Conservation (phyloP, 148 eudicot species). For the Vaccinium vitisidaea region DNA sequence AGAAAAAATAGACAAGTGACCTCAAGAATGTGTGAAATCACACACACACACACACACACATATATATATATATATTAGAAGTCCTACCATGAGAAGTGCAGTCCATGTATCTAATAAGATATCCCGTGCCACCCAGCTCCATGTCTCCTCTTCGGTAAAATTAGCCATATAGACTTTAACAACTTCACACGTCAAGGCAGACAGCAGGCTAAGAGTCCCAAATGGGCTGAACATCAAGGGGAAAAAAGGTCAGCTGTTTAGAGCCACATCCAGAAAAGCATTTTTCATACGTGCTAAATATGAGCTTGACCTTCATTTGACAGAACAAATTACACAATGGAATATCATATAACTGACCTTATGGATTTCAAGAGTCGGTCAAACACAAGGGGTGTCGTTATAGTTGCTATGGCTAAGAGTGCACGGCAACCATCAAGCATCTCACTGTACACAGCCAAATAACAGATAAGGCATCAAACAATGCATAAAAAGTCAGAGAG, state of each 20-base stretch:
- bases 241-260: not conserved
- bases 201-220: conserved; percentile 77
- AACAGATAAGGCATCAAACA: conserved; percentile 19
- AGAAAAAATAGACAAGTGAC: not conserved
- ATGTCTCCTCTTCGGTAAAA: conserved; percentile 81
- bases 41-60: too few relatives aligned
- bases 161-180: conserved; percentile 65
- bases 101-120: conserved; percentile 96
- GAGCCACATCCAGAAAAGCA: conserved; percentile 2
- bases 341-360: conserved; percentile 49
- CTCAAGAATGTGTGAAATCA: conserved; percentile 6
- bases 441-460: conserved; percentile 54
- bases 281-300: not conserved
- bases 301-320: not conserved
- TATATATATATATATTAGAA: not conserved
- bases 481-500: conserved; percentile 4
- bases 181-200: conserved; percentile 86
- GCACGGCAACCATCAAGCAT: conserved; percentile 99
- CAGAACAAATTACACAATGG: not conserved
- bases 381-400: conserved; percentile 69
- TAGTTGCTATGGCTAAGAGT: conserved; percentile 72
- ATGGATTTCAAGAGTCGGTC: conserved; percentile 74
- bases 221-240: conserved; percentile 63
- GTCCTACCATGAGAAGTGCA: conserved; percentile 70
- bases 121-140: conserved; percentile 98